A percentile compares a stretch with the other conserved stretches of the same genome.
Evolutionary conservation across 495 filamentous ascomycete genomes (phyloP).

Genomic region (Hypoxylon rickii): DNA sequence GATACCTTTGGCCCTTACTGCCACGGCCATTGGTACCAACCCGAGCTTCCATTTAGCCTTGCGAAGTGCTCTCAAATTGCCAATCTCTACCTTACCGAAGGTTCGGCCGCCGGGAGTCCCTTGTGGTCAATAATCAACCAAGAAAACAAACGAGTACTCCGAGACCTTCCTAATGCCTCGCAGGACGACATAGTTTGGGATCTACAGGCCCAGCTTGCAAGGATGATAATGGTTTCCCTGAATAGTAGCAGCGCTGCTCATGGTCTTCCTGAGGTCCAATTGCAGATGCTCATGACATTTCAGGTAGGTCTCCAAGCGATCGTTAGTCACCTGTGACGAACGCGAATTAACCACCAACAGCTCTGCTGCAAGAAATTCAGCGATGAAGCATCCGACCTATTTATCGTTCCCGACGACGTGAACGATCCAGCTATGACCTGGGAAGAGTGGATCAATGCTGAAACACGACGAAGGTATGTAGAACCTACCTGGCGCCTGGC

Average conservation of each 20-base stretch:
- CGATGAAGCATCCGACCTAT: neutral
- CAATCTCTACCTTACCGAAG: slow-evolving; percentile 2
- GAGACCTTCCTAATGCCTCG: neutral
- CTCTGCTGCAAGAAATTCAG: slow-evolving; percentile 14
- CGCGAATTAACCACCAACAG: neutral
- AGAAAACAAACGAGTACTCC: slow-evolving; percentile 19
- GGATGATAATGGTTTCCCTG: slow-evolving; percentile 24
- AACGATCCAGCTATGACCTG: slow-evolving; percentile 25
- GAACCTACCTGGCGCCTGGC: neutral
- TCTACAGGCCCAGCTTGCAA: slow-evolving; percentile 22
- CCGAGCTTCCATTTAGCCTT: slow-evolving; percentile 21
- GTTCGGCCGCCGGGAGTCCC: neutral
- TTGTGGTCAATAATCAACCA: slow-evolving; percentile 17
- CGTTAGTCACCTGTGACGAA: neutral
- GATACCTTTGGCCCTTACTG: slow-evolving; percentile 27
- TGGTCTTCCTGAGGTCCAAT: slow-evolving; percentile 9
- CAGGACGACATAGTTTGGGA: slow-evolving; percentile 5
- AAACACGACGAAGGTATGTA: slow-evolving; percentile 32
- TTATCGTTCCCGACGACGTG: slow-evolving; percentile 3
- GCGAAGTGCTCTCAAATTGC: slow-evolving; percentile 19
- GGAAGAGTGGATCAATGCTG: slow-evolving; percentile 29
- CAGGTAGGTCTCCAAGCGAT: slow-evolving; percentile 11
- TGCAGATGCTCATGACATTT: slow-evolving; percentile 30
- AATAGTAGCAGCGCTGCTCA: neutral
- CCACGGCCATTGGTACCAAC: slow-evolving; percentile 30